phyloP scores from a whole-genome alignment of 1,139 yeast species.

The Debaryomyces fabryi region DNA sequence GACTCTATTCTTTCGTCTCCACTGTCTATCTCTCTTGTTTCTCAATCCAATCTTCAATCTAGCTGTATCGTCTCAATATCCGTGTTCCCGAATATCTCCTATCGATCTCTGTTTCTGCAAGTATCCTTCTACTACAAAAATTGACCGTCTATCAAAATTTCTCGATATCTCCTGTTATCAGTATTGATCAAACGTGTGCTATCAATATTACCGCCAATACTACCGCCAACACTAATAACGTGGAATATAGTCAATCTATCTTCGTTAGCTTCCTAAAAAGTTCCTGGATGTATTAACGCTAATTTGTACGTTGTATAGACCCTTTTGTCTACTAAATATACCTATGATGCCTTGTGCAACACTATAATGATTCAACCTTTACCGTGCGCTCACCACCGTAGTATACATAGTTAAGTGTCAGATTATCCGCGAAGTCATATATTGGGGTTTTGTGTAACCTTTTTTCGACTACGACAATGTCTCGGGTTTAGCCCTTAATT shows the following conservation, averaged over 20 bases:
- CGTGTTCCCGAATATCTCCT: not conserved
- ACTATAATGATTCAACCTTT: not conserved
- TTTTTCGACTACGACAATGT: not conserved
- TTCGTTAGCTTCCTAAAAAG: not conserved
- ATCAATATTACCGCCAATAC: not conserved
- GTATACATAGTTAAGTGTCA: not conserved
- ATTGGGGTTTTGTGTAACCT: conserved; percentile 17
- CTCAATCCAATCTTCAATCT: not conserved
- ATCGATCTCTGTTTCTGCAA: too few relatives aligned
- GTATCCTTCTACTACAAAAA: not conserved
- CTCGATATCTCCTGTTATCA: not conserved
- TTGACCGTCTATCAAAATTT: not conserved
- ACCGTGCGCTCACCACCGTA: not conserved
- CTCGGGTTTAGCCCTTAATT: not conserved
- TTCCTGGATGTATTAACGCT: not conserved
- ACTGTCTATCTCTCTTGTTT: not conserved
- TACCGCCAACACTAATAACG: not conserved
- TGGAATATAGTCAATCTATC: not conserved
- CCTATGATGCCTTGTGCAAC: conserved; percentile 1
- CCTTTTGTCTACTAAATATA: not conserved
- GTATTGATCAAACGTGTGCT: not conserved
- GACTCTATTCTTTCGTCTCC: not conserved
- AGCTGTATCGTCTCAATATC: not conserved
- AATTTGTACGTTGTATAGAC: not conserved
- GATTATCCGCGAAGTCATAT: not conserved